phyloP scores from a whole-genome alignment of 345 rosid genomes.

The Draba incana region DNA sequence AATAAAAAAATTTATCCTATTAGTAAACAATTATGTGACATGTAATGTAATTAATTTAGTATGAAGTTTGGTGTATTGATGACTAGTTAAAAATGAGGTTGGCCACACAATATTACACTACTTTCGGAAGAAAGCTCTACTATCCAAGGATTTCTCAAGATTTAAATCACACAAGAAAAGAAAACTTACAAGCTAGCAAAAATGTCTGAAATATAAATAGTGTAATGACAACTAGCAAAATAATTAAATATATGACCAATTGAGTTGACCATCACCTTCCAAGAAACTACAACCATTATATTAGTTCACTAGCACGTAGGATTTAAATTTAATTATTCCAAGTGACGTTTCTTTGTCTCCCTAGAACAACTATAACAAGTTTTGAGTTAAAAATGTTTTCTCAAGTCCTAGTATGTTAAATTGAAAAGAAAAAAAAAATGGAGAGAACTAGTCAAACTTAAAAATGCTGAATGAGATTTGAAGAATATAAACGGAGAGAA shows the following conservation, averaged over 20 bases:
- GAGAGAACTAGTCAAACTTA: conserved; percentile 27
- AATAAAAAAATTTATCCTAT: neutral
- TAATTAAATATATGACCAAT: too few relatives aligned
- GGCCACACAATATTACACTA: conserved; percentile 10
- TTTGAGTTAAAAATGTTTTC: neutral
- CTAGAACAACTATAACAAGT: neutral
- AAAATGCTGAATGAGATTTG: neutral
- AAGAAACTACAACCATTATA: conserved; percentile 6
- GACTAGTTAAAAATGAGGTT: conserved; percentile 19
- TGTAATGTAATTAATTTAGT: neutral
- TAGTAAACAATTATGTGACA: neutral
- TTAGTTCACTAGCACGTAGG: conserved; percentile 1
- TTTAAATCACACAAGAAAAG: conserved; percentile 14
- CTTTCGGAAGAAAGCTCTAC: conserved; percentile 15
- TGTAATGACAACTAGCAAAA: neutral
- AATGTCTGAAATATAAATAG: neutral
- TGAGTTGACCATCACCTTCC: neutral
- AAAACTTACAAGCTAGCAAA: conserved; percentile 13
- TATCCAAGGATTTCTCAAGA: neutral
- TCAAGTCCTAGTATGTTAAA: neutral
- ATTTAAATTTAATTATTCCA: neutral
- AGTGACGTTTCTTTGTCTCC: neutral
- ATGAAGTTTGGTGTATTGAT: conserved; percentile 16
- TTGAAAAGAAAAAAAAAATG: neutral
- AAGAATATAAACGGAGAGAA: neutral